phyloP scores from a whole-genome alignment of 2,329 filamentous ascomycete species.

The Microcyclosporella mali region DNA sequence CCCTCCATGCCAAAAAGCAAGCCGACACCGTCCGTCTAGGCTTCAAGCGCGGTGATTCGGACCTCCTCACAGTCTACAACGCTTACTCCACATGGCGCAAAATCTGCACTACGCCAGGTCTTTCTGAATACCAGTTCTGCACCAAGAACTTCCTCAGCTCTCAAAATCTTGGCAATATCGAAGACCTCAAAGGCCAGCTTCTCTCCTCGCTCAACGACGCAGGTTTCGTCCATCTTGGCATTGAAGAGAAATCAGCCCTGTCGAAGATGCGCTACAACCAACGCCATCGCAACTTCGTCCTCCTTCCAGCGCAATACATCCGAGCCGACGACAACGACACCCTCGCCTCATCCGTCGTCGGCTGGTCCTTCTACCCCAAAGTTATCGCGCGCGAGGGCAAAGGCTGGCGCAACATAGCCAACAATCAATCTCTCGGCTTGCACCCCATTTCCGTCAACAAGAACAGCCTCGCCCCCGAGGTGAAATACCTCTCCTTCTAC shows the following conservation, averaged over 20 bases:
- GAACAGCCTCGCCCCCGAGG: slow-evolving; percentile 36
- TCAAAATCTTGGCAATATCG: slow-evolving; percentile 85
- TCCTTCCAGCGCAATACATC: slow-evolving; percentile 70
- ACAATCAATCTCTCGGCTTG: slow-evolving; percentile 83
- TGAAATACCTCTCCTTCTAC: slow-evolving; percentile 89
- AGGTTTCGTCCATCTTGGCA: slow-evolving; percentile 69
- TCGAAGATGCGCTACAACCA: slow-evolving; percentile 63
- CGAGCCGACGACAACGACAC: slow-evolving; percentile 72
- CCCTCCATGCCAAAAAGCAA: slow-evolving; percentile 75
- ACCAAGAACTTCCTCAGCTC: slow-evolving; percentile 87
- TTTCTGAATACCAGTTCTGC: slow-evolving; percentile 83
- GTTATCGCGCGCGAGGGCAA: slow-evolving; percentile 77
- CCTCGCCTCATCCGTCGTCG: slow-evolving; percentile 73
- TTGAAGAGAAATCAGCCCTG: slow-evolving; percentile 64
- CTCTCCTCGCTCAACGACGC: slow-evolving; percentile 79
- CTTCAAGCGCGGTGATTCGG: slow-evolving; percentile 82
- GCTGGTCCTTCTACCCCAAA: slow-evolving; percentile 94
- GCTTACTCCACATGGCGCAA: slow-evolving; percentile 86
- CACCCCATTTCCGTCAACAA: slow-evolving; percentile 89
- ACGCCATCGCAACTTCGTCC: slow-evolving; percentile 66
- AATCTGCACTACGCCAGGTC: slow-evolving; percentile 63
- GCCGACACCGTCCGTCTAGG: slow-evolving; percentile 71
- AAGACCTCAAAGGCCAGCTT: slow-evolving; percentile 90
- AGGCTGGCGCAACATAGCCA: slow-evolving; percentile 83
- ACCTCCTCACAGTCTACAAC: slow-evolving; percentile 87